These are phyloP conservation scores for Nakazawaea wyomingensis DNA, from an alignment of 805 yeast genomes.

Conservation along the genomic window DNA sequence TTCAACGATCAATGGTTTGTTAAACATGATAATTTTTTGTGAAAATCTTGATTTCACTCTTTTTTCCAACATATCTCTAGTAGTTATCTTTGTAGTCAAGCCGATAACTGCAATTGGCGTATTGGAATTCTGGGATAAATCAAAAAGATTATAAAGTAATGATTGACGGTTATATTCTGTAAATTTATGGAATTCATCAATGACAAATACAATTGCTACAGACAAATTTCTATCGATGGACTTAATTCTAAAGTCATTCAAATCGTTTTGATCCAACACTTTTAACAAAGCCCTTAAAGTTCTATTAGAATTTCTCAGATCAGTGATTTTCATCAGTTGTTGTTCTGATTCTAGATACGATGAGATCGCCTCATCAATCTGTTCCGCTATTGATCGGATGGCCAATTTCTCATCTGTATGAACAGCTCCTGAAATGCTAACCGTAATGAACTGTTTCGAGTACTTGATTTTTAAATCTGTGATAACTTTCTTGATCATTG, in stretches of 20 bases:
- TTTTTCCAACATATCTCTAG: slow-evolving; percentile 81
- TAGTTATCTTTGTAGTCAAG: slow-evolving; percentile 64
- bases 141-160: slow-evolving; percentile 80
- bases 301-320: slow-evolving; percentile 9
- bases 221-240: slow-evolving; percentile 17
- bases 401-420: slow-evolving; percentile 78
- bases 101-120: slow-evolving; percentile 82
- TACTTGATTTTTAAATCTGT: slow-evolving; percentile 34
- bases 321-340: slow-evolving; percentile 13
- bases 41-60: slow-evolving; percentile 88
- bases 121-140: slow-evolving; percentile 63
- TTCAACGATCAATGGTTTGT: slow-evolving; percentile 42
- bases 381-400: slow-evolving; percentile 79
- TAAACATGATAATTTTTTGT: slow-evolving; percentile 64
- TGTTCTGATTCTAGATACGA: slow-evolving; percentile 7
- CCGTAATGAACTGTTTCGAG: slow-evolving; percentile 50
- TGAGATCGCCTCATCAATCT: slow-evolving; percentile 47
- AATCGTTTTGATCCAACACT: slow-evolving; percentile 21
- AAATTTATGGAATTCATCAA: slow-evolving; percentile 83
- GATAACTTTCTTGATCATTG: slow-evolving; percentile 55
- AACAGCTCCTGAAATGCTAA: slow-evolving; percentile 62
- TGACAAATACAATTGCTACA: slow-evolving; percentile 65
- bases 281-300: slow-evolving; percentile 16
- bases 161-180: slow-evolving; percentile 74
- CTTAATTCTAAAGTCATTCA: slow-evolving; percentile 23